These are phyloP conservation scores for Sporisorium exsertum DNA, from an alignment of 1,284 basidiomycete genomes.

Conservation along the genomic window DNA sequence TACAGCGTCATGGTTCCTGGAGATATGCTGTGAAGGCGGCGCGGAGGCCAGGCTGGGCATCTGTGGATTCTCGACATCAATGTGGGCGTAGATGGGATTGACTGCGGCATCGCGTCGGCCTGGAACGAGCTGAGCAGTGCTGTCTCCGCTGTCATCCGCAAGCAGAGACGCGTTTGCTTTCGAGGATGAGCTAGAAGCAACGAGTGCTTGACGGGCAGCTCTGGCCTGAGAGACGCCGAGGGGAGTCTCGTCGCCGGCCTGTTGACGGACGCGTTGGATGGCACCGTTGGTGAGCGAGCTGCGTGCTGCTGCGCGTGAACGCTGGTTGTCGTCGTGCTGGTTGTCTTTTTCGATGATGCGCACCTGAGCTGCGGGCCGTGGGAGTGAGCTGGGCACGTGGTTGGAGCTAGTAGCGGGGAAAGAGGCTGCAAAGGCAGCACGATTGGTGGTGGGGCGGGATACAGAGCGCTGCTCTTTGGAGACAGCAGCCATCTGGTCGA, in stretches of 20 bases:
- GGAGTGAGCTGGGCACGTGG: conserved; percentile 34
- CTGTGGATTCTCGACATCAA: conserved; percentile 39
- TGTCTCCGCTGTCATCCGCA: conserved; percentile 38
- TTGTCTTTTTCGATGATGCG: conserved; percentile 8
- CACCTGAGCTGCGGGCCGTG: conserved; percentile 30
- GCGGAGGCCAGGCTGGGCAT: conserved; percentile 21
- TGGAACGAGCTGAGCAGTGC: conserved; percentile 33
- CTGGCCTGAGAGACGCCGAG: conserved; percentile 41
- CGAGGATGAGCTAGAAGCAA: neutral
- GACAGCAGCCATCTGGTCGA: conserved; percentile 48
- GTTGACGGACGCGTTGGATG: conserved; percentile 39
- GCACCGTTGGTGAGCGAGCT: conserved; percentile 47
- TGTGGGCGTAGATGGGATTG: conserved; percentile 16
- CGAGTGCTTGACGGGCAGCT: conserved; percentile 26
- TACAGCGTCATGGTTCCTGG: neutral
- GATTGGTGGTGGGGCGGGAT: conserved; percentile 27
- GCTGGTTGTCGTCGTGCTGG: conserved; percentile 16
- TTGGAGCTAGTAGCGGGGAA: conserved; percentile 24
- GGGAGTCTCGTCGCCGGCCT: conserved; percentile 47
- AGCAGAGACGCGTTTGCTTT: conserved; percentile 19
- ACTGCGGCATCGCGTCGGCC: conserved; percentile 23
- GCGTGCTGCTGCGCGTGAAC: conserved; percentile 24
- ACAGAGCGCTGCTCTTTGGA: conserved; percentile 38
- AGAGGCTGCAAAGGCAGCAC: conserved; percentile 34
- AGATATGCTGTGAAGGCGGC: neutral